Percentiles rank a stretch among this genome's conserved stretches.
Conservation (phyloP, 805 yeast species). For the Barnettozyma californica region DNA sequence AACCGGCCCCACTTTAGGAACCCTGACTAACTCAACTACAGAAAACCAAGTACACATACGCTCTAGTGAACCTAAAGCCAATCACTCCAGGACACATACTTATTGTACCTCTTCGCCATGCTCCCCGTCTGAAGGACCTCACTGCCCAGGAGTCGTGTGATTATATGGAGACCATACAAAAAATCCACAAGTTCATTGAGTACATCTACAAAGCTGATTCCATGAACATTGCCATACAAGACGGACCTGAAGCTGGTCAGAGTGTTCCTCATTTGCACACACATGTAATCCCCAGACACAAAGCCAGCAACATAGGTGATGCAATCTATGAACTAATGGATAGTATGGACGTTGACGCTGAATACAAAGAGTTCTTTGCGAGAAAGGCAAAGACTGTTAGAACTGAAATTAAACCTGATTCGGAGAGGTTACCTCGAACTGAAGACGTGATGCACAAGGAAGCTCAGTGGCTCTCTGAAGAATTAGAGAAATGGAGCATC, state of each 20-base stretch:
- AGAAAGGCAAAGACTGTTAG: conserved; percentile 25
- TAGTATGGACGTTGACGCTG: conserved; percentile 39
- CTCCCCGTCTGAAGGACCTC: conserved; percentile 62
- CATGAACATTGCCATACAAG: conserved; percentile 88
- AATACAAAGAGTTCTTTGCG: conserved; percentile 26
- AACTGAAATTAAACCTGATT: conserved; percentile 38
- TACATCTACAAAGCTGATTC: conserved; percentile 72
- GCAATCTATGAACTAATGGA: conserved; percentile 68
- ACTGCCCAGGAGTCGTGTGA: conserved; percentile 69
- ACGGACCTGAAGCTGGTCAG: conserved; percentile 95
- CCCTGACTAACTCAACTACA: conserved; percentile 23
- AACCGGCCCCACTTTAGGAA: background rate
- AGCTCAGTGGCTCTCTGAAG: conserved; percentile 48
- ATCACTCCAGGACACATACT: conserved; percentile 88
- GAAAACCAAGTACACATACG: conserved; percentile 64
- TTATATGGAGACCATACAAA: conserved; percentile 70
- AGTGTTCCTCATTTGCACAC: conserved; percentile 94
- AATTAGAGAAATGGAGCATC: conserved; percentile 28
- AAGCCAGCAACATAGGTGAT: conserved; percentile 56
- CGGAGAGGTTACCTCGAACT: conserved; percentile 51
- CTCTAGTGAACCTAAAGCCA: conserved; percentile 88
- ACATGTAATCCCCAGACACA: conserved; percentile 83
- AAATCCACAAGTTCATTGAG: conserved; percentile 63
- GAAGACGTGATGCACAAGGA: conserved; percentile 67
- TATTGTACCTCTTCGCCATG: conserved; percentile 75